Evolutionary conservation across 768 basidiomycete species (phyloP).

Genomic region (Pulveroboletus sp.): DNA sequence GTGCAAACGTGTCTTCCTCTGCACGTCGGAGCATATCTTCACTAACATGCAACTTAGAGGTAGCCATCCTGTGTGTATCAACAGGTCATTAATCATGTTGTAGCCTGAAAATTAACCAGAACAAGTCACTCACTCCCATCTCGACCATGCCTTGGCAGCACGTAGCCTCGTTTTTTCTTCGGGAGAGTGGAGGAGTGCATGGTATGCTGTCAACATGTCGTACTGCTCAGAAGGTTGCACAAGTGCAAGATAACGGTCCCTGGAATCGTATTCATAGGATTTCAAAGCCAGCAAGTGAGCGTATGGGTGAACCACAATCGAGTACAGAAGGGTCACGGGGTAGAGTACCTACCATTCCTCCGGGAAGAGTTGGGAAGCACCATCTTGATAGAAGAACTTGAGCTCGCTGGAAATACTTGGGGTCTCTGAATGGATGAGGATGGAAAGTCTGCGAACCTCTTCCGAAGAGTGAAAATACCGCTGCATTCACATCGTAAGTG

Average conservation of each 20-base stretch:
- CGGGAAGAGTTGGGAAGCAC: conserved; percentile 76
- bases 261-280: conserved; percentile 25
- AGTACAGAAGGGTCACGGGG: too few species aligned
- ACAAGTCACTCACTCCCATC: conserved; percentile 71
- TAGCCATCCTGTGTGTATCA: conserved; percentile 60
- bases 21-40: conserved; percentile 63
- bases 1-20: conserved; percentile 69
- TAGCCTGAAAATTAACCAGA: neutral
- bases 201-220: conserved; percentile 82
- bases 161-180: conserved; percentile 59
- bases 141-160: conserved; percentile 84
- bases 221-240: conserved; percentile 78
- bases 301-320: neutral
- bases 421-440: neutral
- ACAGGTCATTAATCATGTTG: neutral
- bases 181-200: conserved; percentile 65
- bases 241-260: conserved; percentile 78
- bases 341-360: conserved; percentile 68
- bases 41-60: conserved; percentile 69
- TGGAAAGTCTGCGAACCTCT: conserved; percentile 43
- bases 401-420: conserved; percentile 51
- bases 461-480: conserved; percentile 85
- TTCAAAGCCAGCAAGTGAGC: neutral
- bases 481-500: conserved; percentile 32
- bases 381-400: conserved; percentile 89